phyloP scores from a whole-genome alignment of 1,284 basidiomycete genomes.

The Melampsora larici-populina region DNA sequence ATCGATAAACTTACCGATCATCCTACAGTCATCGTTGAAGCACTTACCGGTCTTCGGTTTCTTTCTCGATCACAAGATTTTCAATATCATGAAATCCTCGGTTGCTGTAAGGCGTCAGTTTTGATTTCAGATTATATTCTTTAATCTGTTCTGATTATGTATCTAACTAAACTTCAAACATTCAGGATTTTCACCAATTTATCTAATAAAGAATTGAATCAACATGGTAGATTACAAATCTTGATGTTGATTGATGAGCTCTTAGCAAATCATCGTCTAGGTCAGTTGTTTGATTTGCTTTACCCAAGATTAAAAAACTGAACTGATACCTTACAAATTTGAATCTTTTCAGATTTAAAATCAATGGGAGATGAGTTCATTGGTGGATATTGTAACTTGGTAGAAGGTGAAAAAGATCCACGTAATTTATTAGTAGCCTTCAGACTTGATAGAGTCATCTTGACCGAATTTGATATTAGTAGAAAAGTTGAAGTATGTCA shows the following conservation, averaged over 20 bases:
- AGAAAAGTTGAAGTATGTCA: slow-evolving; percentile 53
- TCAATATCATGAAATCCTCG: slow-evolving; percentile 7
- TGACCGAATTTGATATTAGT: slow-evolving; percentile 80
- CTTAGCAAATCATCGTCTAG: slow-evolving; percentile 68
- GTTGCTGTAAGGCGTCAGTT: slow-evolving; percentile 25
- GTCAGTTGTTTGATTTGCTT: slow-evolving; percentile 54
- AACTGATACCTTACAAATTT: background rate
- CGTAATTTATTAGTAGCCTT: slow-evolving; percentile 88
- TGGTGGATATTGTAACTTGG: slow-evolving; percentile 70
- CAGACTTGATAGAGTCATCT: slow-evolving; percentile 74
- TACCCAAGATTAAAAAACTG: background rate
- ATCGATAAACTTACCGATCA: slow-evolving; percentile 27
- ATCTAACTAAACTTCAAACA: background rate
- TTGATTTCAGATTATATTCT: background rate
- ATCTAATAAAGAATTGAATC: slow-evolving; percentile 74
- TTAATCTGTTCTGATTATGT: background rate
- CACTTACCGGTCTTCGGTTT: slow-evolving; percentile 11
- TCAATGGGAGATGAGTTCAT: slow-evolving; percentile 69
- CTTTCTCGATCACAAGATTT: slow-evolving; percentile 19
- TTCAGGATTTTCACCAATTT: slow-evolving; percentile 72
- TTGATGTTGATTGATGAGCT: slow-evolving; percentile 79
- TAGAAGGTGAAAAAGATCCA: slow-evolving; percentile 95
- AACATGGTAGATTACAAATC: slow-evolving; percentile 75
- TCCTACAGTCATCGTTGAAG: slow-evolving; percentile 28
- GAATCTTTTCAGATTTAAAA: slow-evolving; percentile 58